Evolutionary conservation across 345 rosid species (phyloP), one percentile per base, ranked within the genome.

Genomic region (Acer yangbiense): DNA sequence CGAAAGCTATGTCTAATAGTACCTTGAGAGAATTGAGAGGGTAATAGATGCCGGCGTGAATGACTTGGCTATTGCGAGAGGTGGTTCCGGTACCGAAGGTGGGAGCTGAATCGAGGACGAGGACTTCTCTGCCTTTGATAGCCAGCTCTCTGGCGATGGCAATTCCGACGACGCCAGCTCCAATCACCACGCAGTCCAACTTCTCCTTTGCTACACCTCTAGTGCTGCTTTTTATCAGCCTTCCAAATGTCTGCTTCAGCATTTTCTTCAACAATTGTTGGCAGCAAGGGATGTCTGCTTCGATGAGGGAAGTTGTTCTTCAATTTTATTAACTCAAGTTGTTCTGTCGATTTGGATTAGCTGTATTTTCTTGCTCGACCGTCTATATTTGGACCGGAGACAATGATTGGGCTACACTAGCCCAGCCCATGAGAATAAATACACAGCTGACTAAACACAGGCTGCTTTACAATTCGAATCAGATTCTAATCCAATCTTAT

Each of bases 1-100:
- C 39, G 0, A 35, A 35, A 35, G 39, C 39, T 35, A 4, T 35
- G 39, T 35, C 6, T 35, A 35, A 35, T 8, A 9, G 1, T 64
- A 91, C 95, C 91, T 93, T 93, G 81, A 90, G 89, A 46, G 98
- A 93, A 82, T 82, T 77, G 69, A 77, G 87, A 77, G 92, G 94
- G 77, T 95, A 95, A 76, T 95, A 95, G 82, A 95, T 91, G 80
- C 99, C 99, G 46, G 97, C 98, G 77, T 95, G 98, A 76, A 95
- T 79, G 83, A 95, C 99, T 79, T 95, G 90, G 77, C 98, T 95
- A 87, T 90, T 93, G 17, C 98, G 94, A 23, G 98, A 89, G 48
- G 96, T 93, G 23, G 89, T 92, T 64, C 81, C 93, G 52, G 94
- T 87, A 84, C 98, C 99, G 78, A 95, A 93, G 32, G 97, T 85